These are phyloP conservation scores for Trifolium pratense DNA, from an alignment of 306 rosid species.

Conservation along the genomic window DNA sequence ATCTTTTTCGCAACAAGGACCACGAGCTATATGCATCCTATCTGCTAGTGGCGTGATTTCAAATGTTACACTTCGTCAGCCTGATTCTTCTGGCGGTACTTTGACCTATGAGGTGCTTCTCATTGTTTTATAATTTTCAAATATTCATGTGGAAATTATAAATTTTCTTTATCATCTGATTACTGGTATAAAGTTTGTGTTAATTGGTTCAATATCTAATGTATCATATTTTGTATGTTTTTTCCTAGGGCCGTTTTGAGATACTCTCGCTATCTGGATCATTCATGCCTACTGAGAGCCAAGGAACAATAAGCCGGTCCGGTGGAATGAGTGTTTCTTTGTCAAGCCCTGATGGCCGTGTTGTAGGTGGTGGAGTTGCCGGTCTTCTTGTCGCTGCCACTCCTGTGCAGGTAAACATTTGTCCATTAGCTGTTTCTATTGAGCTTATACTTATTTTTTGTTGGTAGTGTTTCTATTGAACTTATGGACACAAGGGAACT, in stretches of 20 bases:
- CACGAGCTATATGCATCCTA: slow-evolving; percentile 71
- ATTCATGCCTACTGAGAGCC: slow-evolving; percentile 66
- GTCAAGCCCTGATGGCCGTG: slow-evolving; percentile 72
- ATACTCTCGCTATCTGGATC: slow-evolving; percentile 76
- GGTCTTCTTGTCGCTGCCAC: slow-evolving; percentile 73
- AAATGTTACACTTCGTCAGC: slow-evolving; percentile 71
- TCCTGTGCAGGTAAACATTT: slow-evolving; percentile 71
- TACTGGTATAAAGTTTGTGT: not conserved
- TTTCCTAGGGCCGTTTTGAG: slow-evolving; percentile 70
- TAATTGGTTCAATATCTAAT: slow-evolving; percentile 13
- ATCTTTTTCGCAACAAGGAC: slow-evolving; percentile 71
- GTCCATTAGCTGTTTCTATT: not conserved
- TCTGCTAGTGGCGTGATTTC: slow-evolving; percentile 75
- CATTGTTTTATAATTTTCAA: not conserved
- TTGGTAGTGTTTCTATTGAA: no score
- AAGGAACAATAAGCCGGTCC: slow-evolving; percentile 71
- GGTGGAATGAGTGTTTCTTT: slow-evolving; percentile 79
- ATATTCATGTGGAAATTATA: not conserved
- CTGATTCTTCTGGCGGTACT: slow-evolving; percentile 71
- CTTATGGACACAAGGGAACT: not conserved
- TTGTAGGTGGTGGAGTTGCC: slow-evolving; percentile 74
- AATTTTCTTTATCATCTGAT: not conserved
- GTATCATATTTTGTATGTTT: slow-evolving; percentile 13
- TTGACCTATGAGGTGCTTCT: slow-evolving; percentile 69
- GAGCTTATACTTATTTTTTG: not conserved